Evolutionary conservation across 2,329 filamentous ascomycete genomes (phyloP).

Genomic region (Hypoxylon sp.): DNA sequence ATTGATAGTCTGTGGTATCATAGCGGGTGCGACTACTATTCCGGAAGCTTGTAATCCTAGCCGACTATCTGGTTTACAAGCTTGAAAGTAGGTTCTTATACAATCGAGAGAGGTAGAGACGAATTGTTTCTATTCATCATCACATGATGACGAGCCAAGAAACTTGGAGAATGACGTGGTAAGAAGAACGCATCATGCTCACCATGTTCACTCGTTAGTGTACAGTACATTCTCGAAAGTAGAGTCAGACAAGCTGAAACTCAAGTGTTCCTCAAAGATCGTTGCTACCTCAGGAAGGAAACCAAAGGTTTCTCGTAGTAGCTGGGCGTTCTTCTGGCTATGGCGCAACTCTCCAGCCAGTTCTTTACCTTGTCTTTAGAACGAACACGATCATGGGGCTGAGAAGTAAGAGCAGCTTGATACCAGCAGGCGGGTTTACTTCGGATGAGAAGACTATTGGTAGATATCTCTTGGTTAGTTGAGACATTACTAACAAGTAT

Average conservation of each 20-base stretch:
- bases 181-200: constrained; percentile 6
- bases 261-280: neutral
- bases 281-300: neutral
- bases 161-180: neutral
- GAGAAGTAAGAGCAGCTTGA: neutral
- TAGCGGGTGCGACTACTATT: neutral
- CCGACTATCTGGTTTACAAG: constrained; percentile 1
- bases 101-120: neutral
- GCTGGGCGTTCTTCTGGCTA: neutral
- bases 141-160: neutral
- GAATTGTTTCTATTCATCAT: neutral
- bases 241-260: neutral
- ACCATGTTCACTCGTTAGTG: neutral
- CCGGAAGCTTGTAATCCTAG: neutral
- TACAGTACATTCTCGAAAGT: neutral
- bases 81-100: constrained; percentile 4
- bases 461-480: constrained; percentile 13
- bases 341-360: neutral
- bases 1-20: neutral
- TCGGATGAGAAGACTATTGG: neutral
- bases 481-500: neutral
- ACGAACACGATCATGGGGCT: neutral
- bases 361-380: neutral
- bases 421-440: neutral
- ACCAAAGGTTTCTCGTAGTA: neutral